Evolutionary conservation across 352 stramenopile genomes (phyloP).

Genomic region (Stramenopiles sp.): DNA sequence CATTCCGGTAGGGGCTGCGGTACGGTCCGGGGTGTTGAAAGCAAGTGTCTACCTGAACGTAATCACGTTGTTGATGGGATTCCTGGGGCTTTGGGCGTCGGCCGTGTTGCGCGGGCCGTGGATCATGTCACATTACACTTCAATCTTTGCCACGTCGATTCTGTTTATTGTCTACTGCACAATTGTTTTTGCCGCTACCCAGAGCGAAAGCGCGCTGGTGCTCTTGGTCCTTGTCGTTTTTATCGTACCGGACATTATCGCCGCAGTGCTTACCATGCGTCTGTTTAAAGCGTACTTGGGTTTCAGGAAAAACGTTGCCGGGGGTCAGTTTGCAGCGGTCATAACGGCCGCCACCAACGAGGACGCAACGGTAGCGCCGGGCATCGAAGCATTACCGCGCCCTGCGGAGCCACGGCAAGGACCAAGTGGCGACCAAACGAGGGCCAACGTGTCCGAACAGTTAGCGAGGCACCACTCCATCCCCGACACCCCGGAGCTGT

Average conservation of each 20-base stretch:
- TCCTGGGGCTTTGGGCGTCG: not conserved
- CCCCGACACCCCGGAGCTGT: not conserved
- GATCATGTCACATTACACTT: not conserved
- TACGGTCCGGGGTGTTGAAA: not conserved
- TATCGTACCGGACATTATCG: not conserved
- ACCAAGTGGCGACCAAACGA: too few species aligned
- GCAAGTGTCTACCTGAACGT: conserved; percentile 1
- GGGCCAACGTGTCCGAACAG: too few species aligned
- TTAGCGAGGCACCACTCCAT: too few species aligned
- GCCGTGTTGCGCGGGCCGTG: not conserved
- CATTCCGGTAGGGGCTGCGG: not conserved
- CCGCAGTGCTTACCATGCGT: not conserved
- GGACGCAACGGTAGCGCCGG: too few species aligned
- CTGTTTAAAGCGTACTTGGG: not conserved
- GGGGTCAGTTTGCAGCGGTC: too few species aligned
- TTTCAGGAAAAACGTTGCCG: conserved; percentile 12
- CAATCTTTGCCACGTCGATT: not conserved
- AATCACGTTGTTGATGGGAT: not conserved
- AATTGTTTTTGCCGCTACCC: not conserved
- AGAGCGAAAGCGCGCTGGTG: not conserved
- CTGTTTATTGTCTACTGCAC: conserved; percentile 1
- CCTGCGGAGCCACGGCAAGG: too few species aligned
- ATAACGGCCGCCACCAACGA: too few species aligned
- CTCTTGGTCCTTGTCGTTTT: not conserved
- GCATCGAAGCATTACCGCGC: too few species aligned